Evolutionary conservation across 73 alveolate species (phyloP), one percentile per base, ranked within the genome.

Genomic region (Paramecium primaurelia): DNA sequence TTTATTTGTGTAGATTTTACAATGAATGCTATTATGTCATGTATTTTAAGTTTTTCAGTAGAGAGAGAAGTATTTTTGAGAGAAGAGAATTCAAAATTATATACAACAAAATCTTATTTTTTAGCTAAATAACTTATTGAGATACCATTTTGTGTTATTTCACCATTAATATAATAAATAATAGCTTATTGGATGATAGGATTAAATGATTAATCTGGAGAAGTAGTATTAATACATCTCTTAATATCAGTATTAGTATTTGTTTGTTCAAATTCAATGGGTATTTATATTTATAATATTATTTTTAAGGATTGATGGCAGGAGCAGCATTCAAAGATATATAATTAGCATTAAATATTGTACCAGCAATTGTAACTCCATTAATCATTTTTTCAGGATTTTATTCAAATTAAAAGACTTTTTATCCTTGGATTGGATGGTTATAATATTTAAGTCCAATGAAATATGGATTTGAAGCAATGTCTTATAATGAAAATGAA

Each of bases 31-130:
- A n/a, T 58, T 2, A 34, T 58, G 86, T 58, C 84, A 11, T 26
- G 84, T 36, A 54, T 94, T 7, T 16, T 94, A 49, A 34, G 88
- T 3, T 92, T 95, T 71, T 59, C 93, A 9, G 40, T 71, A 14
- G 97, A 93, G 68, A 93, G 98, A 92, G 93, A 87, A n/a, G 89
- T 95, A 1, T 95, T 95, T 86, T 84, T 95, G 54, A 93, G 96
- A 92, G 98, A 95, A 36, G 86, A 92, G 7, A 90, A 95, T 18
- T 77, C 94, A n/a, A 93, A 93, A 75, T 34, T 86, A 16, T 95
- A 95, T 77, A 71, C 54, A 2, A 64, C 88, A 4, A 44, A 30
- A 16, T 77, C 96, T 3, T 95, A 93, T 86, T 95, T 85, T 71
- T 3, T 93, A 18, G 88, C 96, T 3, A 95, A 93, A 88, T 30